Conservation (phyloP, 441 rosid species). For the Gossypium trilobum region DNA sequence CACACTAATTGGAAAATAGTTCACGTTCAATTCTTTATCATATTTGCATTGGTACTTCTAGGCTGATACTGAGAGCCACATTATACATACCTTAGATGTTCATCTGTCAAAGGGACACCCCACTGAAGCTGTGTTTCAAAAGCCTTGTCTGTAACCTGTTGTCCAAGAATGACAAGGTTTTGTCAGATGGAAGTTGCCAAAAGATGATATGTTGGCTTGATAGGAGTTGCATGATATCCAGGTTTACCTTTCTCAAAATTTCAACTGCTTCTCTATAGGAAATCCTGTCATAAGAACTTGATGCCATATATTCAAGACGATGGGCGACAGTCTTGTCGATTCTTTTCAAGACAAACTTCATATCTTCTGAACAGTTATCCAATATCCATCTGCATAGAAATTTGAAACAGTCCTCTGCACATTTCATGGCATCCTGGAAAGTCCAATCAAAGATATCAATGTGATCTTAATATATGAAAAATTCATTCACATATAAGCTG, state of each 20-base stretch:
- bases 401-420: slow-evolving; percentile 62
- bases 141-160: slow-evolving; percentile 39
- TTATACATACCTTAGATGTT: slow-evolving; percentile 59
- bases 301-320: slow-evolving; percentile 44
- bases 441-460: slow-evolving; percentile 15
- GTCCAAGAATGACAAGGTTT: background rate
- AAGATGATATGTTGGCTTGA: background rate
- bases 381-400: slow-evolving; percentile 64
- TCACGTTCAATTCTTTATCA: background rate
- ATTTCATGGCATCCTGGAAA: slow-evolving; percentile 66
- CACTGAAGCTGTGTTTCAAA: slow-evolving; percentile 51
- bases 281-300: slow-evolving; percentile 35
- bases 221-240: background rate
- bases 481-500: background rate
- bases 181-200: background rate
- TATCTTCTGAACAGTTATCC: slow-evolving; percentile 55
- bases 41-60: background rate
- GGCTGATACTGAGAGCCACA: background rate
- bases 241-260: slow-evolving; percentile 44
- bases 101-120: slow-evolving; percentile 53
- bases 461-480: background rate
- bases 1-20: background rate
- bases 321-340: slow-evolving; percentile 37
- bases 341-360: slow-evolving; percentile 51
- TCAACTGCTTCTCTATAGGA: slow-evolving; percentile 56